phyloP scores from a whole-genome alignment of 2,329 filamentous ascomycete genomes.

The Colletotrichum nymphaeae region DNA sequence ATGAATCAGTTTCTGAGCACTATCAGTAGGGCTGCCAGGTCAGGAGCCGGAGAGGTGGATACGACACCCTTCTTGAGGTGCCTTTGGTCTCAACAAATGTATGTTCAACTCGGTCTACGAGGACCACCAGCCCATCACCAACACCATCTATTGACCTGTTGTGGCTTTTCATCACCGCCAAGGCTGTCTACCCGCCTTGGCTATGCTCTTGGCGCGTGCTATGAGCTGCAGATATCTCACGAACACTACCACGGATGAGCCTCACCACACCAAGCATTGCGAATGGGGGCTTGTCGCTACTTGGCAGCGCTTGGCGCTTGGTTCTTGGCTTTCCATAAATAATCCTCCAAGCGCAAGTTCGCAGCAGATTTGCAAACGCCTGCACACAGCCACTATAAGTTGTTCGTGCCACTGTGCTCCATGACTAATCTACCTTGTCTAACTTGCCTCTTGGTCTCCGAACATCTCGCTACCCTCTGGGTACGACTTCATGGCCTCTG shows the following conservation, averaged over 20 bases:
- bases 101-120: not conserved
- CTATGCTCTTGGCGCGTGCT: not conserved
- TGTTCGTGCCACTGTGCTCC: not conserved
- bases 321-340: slow-evolving; percentile 15
- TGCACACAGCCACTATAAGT: not conserved
- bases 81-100: slow-evolving; percentile 18
- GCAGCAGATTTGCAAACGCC: not conserved
- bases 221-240: not conserved
- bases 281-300: slow-evolving; percentile 1
- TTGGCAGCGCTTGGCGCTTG: slow-evolving; percentile 28
- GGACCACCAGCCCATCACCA: not conserved
- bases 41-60: not conserved
- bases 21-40: not conserved
- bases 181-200: slow-evolving; percentile 18
- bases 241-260: not conserved
- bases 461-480: not conserved
- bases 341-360: not conserved
- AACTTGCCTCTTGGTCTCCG: not conserved
- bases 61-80: slow-evolving; percentile 18
- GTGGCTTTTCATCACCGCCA: not conserved
- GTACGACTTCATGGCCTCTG: not conserved
- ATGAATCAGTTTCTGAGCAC: not conserved
- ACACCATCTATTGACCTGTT: not conserved
- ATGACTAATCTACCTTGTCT: not conserved
- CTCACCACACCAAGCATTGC: slow-evolving; percentile 9